These are phyloP conservation scores for Calocybe indica DNA, from an alignment of 768 basidiomycete species.

Conservation along the genomic window DNA sequence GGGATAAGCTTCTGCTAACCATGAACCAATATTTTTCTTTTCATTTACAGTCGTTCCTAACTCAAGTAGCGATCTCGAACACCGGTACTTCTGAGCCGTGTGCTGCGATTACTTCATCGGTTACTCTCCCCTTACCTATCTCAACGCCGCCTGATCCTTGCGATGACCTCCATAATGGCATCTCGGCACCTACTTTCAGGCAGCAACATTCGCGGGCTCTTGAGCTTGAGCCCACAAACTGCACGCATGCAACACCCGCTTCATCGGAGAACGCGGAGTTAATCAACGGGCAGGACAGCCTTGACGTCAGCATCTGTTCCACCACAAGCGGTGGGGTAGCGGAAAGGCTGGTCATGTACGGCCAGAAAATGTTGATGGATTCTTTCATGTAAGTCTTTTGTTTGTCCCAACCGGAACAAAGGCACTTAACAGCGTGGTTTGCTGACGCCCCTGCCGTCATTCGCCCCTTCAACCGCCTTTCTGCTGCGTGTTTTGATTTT, in stretches of 20 bases:
- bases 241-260: not conserved
- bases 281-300: constrained; percentile 7
- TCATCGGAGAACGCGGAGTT: constrained; percentile 6
- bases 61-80: too few relatives aligned
- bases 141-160: too few relatives aligned
- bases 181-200: constrained; percentile 4
- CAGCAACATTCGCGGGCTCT: constrained; percentile 8
- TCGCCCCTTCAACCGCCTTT: too few relatives aligned
- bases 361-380: constrained; percentile 34
- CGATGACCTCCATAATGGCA: not conserved
- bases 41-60: too few relatives aligned
- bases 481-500: too few relatives aligned
- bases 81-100: too few relatives aligned
- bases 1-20: too few relatives aligned
- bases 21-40: too few relatives aligned
- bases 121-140: too few relatives aligned
- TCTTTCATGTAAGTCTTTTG: constrained; percentile 38
- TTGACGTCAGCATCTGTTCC: constrained; percentile 22
- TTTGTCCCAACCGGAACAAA: constrained; percentile 6
- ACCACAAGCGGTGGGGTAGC: constrained; percentile 32
- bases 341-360: constrained; percentile 42
- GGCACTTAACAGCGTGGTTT: not conserved
- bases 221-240: constrained; percentile 1
- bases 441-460: constrained; percentile 5
- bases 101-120: too few relatives aligned